phyloP scores from a whole-genome alignment of 306 rosid species.

The Comarum palustre region DNA sequence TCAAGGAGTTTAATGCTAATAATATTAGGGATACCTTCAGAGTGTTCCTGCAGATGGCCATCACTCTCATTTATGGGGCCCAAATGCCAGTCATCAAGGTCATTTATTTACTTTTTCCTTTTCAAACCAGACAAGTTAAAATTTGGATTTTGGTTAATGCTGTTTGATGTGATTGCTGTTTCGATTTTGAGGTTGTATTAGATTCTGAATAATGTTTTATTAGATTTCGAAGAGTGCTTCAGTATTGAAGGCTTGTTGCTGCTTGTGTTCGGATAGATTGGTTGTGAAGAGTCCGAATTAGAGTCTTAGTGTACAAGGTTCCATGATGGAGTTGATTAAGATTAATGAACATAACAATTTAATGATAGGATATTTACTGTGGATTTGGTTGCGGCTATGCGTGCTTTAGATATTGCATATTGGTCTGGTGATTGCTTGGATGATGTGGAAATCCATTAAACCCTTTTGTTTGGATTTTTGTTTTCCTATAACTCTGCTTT shows the following conservation, averaged over 20 bases:
- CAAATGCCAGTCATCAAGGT: slow-evolving; percentile 44
- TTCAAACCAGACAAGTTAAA: background rate
- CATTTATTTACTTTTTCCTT: background rate
- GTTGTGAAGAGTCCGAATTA: background rate
- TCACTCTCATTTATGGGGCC: slow-evolving; percentile 35
- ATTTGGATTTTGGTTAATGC: background rate
- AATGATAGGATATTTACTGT: background rate
- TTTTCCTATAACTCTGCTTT: background rate
- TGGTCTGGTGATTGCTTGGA: background rate
- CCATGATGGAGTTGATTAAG: background rate
- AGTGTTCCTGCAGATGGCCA: slow-evolving; percentile 40
- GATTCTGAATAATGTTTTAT: background rate
- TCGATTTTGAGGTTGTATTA: background rate
- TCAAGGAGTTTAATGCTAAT: slow-evolving; percentile 67
- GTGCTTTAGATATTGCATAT: background rate
- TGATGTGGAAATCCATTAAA: background rate
- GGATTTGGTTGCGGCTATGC: background rate
- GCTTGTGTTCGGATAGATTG: background rate
- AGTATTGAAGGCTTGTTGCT: background rate
- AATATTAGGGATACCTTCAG: slow-evolving; percentile 38
- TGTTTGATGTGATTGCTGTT: background rate
- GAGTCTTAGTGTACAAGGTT: background rate
- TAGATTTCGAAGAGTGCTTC: background rate
- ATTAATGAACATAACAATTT: background rate
- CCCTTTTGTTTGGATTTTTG: background rate